Base-by-base conservation (phyloP, 768 basidiomycete genomes). In the Calocybe indica region DNA sequence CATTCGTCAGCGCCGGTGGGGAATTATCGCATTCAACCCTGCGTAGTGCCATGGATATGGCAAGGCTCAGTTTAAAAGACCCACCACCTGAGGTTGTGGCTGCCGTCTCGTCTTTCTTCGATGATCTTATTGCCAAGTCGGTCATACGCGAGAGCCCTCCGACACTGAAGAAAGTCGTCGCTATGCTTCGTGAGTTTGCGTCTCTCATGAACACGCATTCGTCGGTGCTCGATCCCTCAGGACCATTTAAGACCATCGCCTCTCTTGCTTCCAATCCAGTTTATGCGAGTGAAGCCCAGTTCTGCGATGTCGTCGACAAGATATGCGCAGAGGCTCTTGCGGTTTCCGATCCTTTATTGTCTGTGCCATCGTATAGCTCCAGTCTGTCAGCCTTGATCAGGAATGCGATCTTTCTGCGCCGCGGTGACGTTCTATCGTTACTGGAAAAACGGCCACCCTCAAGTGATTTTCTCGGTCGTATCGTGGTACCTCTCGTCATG, bases 401-500 rank as follows among this genome's bases (percentile, higher is more conserved):
- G 13, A 69, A 73, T 50, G 62, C 76, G 3, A 63, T 82, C 2
- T 65, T 76, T 22, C 67, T 84, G 32, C 70, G 64, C 9, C 76
- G 72, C 5, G 69, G 66, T 1, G 79, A 85, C 51, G 64, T 82
- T 7, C 63, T 87, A 14, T 62, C 67, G 1, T 72, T 80, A 53
- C 53, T 91, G 14, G 82, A 81, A 56, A 76, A 73, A 51, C 75
- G 72, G 13, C 58, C 62, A 0, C 73, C 82, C 0, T 76, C 80
- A 1, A 73, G 82, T 52, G 73, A 76, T 37, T 84, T 82, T 58
- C 69, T 88, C n/a, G 70, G 78, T 5, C 77, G 78, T 0, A 62
- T 91, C 7, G 63, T 89, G 7, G 66, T 88, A 6, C 87, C 85
- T 10, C 66, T 90, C 6, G 68, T 72, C 7, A 55, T 85, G 41